Conservation (phyloP, 768 basidiomycete genomes). For the Gymnopilus dilepis region DNA sequence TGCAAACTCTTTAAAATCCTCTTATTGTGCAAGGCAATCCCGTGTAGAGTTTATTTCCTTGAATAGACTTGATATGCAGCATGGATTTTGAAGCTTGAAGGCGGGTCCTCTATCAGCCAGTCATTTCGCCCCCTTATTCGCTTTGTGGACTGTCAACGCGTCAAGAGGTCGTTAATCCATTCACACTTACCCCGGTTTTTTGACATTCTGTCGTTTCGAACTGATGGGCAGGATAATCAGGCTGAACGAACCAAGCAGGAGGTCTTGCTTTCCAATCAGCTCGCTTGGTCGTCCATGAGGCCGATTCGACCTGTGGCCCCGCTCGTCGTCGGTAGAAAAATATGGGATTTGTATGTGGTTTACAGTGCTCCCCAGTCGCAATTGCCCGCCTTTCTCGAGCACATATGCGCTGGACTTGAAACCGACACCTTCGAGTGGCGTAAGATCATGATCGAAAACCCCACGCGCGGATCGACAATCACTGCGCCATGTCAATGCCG, state of each 20-base stretch:
- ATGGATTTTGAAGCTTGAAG: not conserved
- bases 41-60: not conserved
- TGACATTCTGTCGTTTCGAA: not conserved
- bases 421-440: not conserved
- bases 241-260: not conserved
- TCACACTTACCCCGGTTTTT: not conserved
- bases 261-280: not conserved
- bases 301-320: not conserved
- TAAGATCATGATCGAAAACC: conserved; percentile 1
- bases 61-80: not conserved
- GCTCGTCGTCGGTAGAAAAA: not conserved
- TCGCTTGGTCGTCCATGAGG: not conserved
- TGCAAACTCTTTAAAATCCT: not conserved
- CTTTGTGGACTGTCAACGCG: not conserved
- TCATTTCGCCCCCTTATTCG: conserved; percentile 4
- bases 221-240: not conserved
- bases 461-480: not conserved
- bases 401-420: not conserved
- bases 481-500: not conserved
- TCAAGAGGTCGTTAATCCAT: not conserved
- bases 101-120: not conserved
- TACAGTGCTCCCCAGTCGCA: not conserved
- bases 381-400: not conserved
- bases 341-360: not conserved
- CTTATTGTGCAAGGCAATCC: not conserved